A percentile compares a stretch with the other conserved stretches of the same genome.
Evolutionary conservation across 768 basidiomycete species (phyloP).

Genomic region (Pisolithus albus): DNA sequence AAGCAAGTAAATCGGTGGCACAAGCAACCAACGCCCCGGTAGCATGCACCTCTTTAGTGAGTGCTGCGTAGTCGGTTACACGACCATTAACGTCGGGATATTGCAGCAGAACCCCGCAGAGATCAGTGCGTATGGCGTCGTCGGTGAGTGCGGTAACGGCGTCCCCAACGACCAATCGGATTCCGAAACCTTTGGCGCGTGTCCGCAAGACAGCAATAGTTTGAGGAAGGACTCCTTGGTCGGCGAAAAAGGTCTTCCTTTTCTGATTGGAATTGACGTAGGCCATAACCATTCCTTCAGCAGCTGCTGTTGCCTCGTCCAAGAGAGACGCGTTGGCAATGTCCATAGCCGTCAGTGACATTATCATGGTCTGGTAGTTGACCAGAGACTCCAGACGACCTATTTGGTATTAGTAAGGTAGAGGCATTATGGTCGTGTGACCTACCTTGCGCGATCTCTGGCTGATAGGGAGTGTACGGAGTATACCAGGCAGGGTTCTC

Average conservation of each 20-base stretch:
- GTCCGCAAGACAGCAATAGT: conserved; percentile 85
- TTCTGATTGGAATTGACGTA: conserved; percentile 61
- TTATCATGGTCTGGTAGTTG: conserved; percentile 96
- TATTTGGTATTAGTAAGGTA: conserved; percentile 26
- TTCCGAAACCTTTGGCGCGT: conserved; percentile 90
- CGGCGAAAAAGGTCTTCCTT: conserved; percentile 81
- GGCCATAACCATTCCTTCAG: conserved; percentile 96
- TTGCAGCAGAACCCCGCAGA: conserved; percentile 87
- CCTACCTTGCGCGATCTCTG: conserved; percentile 95
- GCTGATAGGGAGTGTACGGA: conserved; percentile 92
- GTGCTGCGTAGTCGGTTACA: conserved; percentile 62
- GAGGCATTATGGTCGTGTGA: conserved; percentile 1
- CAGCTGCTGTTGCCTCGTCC: conserved; percentile 92
- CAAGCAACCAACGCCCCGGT: conserved; percentile 77
- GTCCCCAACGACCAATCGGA: conserved; percentile 70
- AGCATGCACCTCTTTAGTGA: conserved; percentile 65
- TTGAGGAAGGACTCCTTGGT: conserved; percentile 77
- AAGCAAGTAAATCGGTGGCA: conserved; percentile 87
- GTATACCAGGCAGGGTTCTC: conserved; percentile 99
- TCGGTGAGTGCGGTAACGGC: conserved; percentile 45
- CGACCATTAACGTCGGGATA: conserved; percentile 89
- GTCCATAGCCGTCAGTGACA: conserved; percentile 89
- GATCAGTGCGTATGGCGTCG: conserved; percentile 46
- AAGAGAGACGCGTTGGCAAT: conserved; percentile 94
- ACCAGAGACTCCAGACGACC: conserved; percentile 94